Percentiles rank a stretch among this genome's conserved stretches.
These are phyloP conservation scores for Clonostachys rhizophaga DNA, from an alignment of 2,329 filamentous ascomycete genomes.

Conservation along the genomic window DNA sequence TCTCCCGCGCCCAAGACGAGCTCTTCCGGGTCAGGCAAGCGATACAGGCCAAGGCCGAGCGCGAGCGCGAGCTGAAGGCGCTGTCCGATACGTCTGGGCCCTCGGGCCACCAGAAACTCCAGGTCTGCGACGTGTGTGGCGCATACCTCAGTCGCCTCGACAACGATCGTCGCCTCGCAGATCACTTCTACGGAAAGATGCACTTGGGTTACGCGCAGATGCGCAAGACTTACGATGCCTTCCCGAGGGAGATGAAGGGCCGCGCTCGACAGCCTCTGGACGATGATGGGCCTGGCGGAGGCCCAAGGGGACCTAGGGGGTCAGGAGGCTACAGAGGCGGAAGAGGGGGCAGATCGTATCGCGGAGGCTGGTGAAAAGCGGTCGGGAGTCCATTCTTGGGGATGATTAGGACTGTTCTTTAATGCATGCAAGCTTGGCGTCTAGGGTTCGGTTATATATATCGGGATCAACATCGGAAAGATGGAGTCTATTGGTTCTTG, in stretches of 20 bases:
- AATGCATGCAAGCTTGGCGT: conserved; percentile 9
- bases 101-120: conserved; percentile 92
- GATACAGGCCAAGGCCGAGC: conserved; percentile 75
- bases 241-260: conserved; percentile 82
- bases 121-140: conserved; percentile 97
- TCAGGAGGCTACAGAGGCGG: conserved; percentile 34
- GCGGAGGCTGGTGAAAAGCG: conserved; percentile 9
- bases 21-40: conserved; percentile 80
- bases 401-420: not conserved
- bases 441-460: not conserved
- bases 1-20: conserved; percentile 80
- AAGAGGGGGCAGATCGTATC: conserved; percentile 44
- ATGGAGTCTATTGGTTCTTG: no score
- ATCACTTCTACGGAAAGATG: conserved; percentile 99
- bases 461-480: no score
- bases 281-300: conserved; percentile 34
- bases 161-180: conserved; percentile 88
- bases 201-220: conserved; percentile 97
- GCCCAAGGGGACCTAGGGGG: conserved; percentile 7
- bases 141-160: conserved; percentile 90
- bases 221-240: conserved; percentile 85
- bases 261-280: conserved; percentile 53
- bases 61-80: conserved; percentile 83
- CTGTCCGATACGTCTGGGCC: conserved; percentile 90
- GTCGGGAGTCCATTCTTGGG: not conserved